These are phyloP conservation scores for Boletus rufocinnamomeus DNA, from an alignment of 768 basidiomycete genomes.

Conservation along the genomic window DNA sequence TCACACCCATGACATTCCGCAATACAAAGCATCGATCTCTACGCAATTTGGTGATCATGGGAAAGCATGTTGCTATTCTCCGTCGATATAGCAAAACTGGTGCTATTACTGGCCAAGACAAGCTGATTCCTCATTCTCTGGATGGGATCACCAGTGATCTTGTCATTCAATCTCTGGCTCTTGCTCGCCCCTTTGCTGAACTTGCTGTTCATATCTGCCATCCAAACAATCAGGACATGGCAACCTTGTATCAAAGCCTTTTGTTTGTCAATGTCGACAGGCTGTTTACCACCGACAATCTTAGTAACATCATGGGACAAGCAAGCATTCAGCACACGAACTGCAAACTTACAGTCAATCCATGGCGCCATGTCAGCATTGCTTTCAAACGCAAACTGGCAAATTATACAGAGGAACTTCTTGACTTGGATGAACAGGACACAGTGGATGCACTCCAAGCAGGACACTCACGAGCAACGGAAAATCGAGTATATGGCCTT, in stretches of 20 bases:
- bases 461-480: no score
- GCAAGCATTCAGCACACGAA: background rate
- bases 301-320: background rate
- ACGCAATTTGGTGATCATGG: background rate
- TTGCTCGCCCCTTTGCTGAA: background rate
- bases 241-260: background rate
- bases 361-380: background rate
- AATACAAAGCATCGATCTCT: background rate
- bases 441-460: no score
- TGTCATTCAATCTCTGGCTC: background rate
- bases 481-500: no score
- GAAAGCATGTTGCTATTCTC: background rate
- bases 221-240: background rate
- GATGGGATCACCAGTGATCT: background rate
- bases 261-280: background rate
- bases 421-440: background rate
- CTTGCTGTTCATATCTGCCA: background rate
- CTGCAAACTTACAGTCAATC: background rate
- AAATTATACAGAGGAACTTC: background rate
- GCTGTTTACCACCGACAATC: background rate
- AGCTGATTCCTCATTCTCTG: background rate
- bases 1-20: background rate
- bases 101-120: background rate
- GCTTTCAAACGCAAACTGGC: background rate
- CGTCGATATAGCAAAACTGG: background rate